Evolutionary conservation across 208 protist species (phyloP), one percentile per base, ranked within the genome.

Genomic region (Trypanosomatidae sp.): DNA sequence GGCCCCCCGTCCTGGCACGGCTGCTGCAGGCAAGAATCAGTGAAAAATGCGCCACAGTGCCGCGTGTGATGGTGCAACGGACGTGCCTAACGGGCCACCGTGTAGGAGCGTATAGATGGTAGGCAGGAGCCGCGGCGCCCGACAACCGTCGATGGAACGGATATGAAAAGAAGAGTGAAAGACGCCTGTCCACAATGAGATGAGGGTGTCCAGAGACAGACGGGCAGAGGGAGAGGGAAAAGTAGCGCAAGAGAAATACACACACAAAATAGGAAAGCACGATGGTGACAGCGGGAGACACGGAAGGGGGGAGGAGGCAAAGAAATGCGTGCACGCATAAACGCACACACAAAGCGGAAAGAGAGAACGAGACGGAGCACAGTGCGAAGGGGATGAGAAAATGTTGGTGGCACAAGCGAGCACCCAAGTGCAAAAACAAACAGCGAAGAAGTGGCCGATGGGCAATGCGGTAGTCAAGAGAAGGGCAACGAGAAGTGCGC

Each of bases 81-180:
- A 9, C 39, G 5, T 12, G 60, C 19, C 17, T 6, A 65, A 30
- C 39, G 17, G 15, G 39, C 39, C 60, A 46, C 60, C 5, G 60
- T 25, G 60, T 65, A 12, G 60, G 30, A 36, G 28, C 36, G 39
- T 65, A 65, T 65, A 65, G 60, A 65, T 25, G 36, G 33, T 46
- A 9, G 10, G 39, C 60, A 17, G 60, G 7, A 9, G 19, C 33
- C 39, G 19, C 60, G 22, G 46, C 4, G 39, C 33, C 19, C 13
- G 2, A 25, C 33, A 19, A 8, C 22, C n/a, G 39, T 43, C 12
- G 39, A 47, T 30, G 9, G 12, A 4, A 65, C 36, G 1, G 8
- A 25, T 65, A 43, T 15, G 30, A 62, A 36, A 36, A 22, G 33
- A 15, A 25, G 19, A 7, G n/a, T 1, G 33, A 43, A 39, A 22